phyloP scores from a whole-genome alignment of 768 basidiomycete species.

The Tulasnella calospora region DNA sequence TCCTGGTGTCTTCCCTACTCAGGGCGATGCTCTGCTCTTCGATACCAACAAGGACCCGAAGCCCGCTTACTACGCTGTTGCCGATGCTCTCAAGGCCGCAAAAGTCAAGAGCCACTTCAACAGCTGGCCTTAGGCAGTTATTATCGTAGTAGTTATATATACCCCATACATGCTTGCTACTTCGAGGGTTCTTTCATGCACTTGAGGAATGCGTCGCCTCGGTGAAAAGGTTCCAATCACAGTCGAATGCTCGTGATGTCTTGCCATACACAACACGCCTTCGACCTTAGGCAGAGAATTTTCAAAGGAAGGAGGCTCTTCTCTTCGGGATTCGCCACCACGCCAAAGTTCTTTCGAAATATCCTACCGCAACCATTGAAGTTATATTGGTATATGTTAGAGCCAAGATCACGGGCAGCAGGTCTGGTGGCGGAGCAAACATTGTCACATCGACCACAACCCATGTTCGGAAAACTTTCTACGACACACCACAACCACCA shows the following conservation, averaged over 20 bases:
- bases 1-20: constrained; percentile 36
- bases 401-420: neutral
- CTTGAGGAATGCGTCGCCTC: neutral
- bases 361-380: too few species aligned
- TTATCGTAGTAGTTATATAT: neutral
- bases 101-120: constrained; percentile 7
- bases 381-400: too few species aligned
- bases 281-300: too few species aligned
- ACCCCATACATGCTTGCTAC: neutral
- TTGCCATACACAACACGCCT: too few species aligned
- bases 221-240: too few species aligned
- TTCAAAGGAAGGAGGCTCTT: too few species aligned
- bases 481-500: constrained; percentile 9
- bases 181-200: neutral
- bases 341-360: too few species aligned
- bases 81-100: constrained; percentile 24
- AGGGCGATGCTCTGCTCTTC: constrained; percentile 25
- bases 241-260: too few species aligned
- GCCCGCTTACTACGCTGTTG: constrained; percentile 27
- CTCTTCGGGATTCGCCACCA: too few species aligned
- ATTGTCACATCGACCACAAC: neutral
- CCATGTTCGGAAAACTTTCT: constrained; percentile 12
- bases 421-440: neutral
- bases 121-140: neutral
- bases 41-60: constrained; percentile 26